phyloP scores from a whole-genome alignment of 1,284 basidiomycete genomes.

The Abortiporus biennis region DNA sequence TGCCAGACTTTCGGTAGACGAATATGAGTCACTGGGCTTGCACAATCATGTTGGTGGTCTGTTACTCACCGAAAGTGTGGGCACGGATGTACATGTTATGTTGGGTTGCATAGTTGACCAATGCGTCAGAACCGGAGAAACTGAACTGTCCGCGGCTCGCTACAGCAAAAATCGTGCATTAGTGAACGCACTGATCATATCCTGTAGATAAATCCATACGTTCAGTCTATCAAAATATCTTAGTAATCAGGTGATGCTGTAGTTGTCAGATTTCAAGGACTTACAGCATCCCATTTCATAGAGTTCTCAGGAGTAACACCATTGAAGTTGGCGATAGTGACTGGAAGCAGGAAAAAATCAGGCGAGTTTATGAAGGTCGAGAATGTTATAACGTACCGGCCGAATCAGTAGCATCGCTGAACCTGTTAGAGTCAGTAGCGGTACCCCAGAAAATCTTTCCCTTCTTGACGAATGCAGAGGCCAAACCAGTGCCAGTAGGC shows the following conservation, averaged over 20 bases:
- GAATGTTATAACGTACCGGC: conserved; percentile 4
- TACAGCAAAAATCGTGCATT: conserved; percentile 5
- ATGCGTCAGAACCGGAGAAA: conserved; percentile 33
- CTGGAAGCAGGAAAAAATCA: conserved; percentile 2
- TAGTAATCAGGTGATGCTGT: not conserved
- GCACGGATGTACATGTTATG: conserved; percentile 42
- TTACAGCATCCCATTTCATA: conserved; percentile 32
- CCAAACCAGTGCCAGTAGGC: conserved; percentile 15
- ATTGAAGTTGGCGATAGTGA: conserved; percentile 28
- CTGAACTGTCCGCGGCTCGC: conserved; percentile 29
- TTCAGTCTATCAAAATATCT: conserved; percentile 14
- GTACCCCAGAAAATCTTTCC: conserved; percentile 25
- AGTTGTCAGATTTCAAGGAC: conserved; percentile 3
- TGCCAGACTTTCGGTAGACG: conserved; percentile 33
- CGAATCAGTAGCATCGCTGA: conserved; percentile 23
- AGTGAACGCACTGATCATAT: no score
- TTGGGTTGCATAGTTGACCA: conserved; percentile 40
- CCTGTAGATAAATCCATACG: conserved; percentile 10
- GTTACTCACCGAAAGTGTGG: conserved; percentile 31
- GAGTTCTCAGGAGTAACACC: conserved; percentile 31
- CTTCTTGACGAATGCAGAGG: conserved; percentile 19
- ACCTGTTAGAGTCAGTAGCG: conserved; percentile 21
- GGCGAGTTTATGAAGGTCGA: not conserved
- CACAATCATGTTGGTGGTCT: not conserved
- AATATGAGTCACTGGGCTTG: not conserved